Evolutionary conservation across 192 early-diverging fungal genomes (phyloP).

Genomic region (Paraglomus occultum): DNA sequence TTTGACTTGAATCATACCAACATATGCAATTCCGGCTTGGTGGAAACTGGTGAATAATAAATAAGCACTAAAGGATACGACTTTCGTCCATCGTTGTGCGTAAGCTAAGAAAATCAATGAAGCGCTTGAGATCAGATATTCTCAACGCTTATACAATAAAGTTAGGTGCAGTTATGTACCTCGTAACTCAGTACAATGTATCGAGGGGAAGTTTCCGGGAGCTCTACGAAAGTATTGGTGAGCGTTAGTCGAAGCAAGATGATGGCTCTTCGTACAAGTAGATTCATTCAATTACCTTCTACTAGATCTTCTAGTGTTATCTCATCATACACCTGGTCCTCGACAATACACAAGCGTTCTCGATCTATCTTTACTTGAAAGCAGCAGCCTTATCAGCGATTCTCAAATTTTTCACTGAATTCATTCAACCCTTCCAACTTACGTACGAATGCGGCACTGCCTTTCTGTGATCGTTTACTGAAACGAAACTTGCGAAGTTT

Average conservation of each 20-base stretch:
- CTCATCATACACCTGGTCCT: conserved; percentile 46
- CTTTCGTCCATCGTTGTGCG: conserved; percentile 61
- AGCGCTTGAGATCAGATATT: background rate
- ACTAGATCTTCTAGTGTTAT: conserved; percentile 53
- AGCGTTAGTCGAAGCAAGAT: background rate
- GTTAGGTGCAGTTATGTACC: conserved; percentile 28
- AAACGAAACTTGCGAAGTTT: conserved; percentile 55
- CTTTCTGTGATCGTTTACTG: conserved; percentile 42
- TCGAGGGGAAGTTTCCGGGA: conserved; percentile 66
- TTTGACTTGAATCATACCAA: conserved; percentile 27
- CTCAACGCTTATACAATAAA: conserved; percentile 6
- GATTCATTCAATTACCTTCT: conserved; percentile 40
- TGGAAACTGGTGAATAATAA: conserved; percentile 56
- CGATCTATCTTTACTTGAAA: conserved; percentile 48
- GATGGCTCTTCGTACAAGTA: background rate
- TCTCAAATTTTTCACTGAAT: background rate
- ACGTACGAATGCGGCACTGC: conserved; percentile 56
- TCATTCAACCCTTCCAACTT: conserved; percentile 23
- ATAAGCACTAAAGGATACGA: conserved; percentile 75
- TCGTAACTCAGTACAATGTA: conserved; percentile 60
- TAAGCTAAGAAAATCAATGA: conserved; percentile 37
- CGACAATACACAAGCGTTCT: conserved; percentile 41
- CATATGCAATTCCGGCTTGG: conserved; percentile 47
- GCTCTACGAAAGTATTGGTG: conserved; percentile 16
- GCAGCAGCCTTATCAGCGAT: background rate